Conservation (phyloP, 192 early-diverging fungal species). For the Mortierella alpina region DNA sequence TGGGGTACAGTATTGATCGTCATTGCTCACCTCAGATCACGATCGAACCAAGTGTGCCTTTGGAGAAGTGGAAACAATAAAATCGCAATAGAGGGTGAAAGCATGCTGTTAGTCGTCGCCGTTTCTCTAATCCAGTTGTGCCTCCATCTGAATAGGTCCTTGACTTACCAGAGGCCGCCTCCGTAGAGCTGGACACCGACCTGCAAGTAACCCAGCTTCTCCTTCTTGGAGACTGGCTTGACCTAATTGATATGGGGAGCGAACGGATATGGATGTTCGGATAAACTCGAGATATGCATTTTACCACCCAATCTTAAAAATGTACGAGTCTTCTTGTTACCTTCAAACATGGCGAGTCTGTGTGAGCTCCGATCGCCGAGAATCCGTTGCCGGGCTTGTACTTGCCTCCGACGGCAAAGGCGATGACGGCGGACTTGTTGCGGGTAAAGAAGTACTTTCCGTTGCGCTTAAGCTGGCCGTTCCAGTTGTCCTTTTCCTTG, state of each 20-base stretch:
- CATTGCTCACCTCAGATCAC: conserved; percentile 79
- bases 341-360: conserved; percentile 97
- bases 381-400: conserved; percentile 88
- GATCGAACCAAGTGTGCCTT: conserved; percentile 99
- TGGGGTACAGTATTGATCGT: background rate
- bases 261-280: background rate
- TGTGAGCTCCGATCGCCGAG: conserved; percentile 94
- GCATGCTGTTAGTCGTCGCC: background rate
- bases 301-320: background rate
- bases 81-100: background rate
- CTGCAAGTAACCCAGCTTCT: conserved; percentile 86
- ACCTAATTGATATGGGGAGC: conserved; percentile 59
- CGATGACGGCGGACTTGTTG: conserved; percentile 87
- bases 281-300: background rate
- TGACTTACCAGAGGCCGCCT: conserved; percentile 87
- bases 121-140: background rate
- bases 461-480: conserved; percentile 71
- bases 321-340: conserved; percentile 45
- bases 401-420: conserved; percentile 94
- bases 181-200: conserved; percentile 94
- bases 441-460: conserved; percentile 98
- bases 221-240: conserved; percentile 96
- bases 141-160: background rate
- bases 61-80: background rate
- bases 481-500: conserved; percentile 90